Evolutionary conservation across 768 basidiomycete genomes (phyloP), one percentile per base, ranked within the genome.

Genomic region (Cytidiella melzeri): DNA sequence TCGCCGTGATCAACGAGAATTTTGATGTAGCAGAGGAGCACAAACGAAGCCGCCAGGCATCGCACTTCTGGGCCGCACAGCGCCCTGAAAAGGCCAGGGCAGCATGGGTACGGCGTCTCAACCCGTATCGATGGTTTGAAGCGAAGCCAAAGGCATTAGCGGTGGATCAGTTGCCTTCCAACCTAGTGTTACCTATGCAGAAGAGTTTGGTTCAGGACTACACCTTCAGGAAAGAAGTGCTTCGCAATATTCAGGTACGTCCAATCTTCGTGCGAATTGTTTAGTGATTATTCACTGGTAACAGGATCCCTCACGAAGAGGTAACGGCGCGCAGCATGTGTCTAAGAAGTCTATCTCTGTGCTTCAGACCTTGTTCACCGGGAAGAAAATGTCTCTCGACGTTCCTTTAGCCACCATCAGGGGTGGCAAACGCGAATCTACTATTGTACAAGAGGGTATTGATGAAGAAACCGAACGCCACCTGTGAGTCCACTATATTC

Each of bases 1-100:
- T 98, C 59, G 95, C 95, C 27, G 92, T 95, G 40, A 92, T 96
- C 73, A 90, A 93, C 60, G 92, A 94, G 72, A 95, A 94, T 66
- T 97, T 98, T 58, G 75, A 84, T 20, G 81, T 96, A 4, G 92
- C 92, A 0, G 95, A 97, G 60, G 91, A 94, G 61, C 77, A 82
- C 23, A 97, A 97, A 71, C 81, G 84, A 45, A 76, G 77, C 13
- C 76, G 85, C 54, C 95, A 96, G 65, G 81, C 85, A 4, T 79
- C 80, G 5, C 76, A 80, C 41, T 86, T 82, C 61, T 81, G 77
- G 69, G 79, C 71, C 13, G 74, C 75, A 37, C 77, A 83, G 50
- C 74, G 75, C 20, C 71, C 72, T 41, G 67, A 74, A 48, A 73
- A 74, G 37, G 51, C 61, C 56, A 37, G 65, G 52, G 60, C 74